Evolutionary conservation across 305 asterid genomes (phyloP), one percentile per base, ranked within the genome.

Genomic region (Withania somnifera): DNA sequence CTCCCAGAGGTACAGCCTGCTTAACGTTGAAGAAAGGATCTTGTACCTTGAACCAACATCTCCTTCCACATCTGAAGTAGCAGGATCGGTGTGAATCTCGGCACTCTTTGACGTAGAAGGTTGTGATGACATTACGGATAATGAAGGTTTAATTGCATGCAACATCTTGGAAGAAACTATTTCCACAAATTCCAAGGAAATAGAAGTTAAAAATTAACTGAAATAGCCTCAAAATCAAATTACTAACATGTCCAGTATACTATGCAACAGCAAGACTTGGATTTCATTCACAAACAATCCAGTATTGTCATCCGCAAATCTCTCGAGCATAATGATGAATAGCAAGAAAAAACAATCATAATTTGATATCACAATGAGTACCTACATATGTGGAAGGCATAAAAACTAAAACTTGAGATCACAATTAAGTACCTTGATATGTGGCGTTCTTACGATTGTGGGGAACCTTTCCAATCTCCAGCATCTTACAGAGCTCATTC

Each of bases 1-100:
- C 94, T 96, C 99, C 99, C 99, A 96, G 56, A 96, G 92, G 86
- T 89, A 87, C 73, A 96, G 87, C 89, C 94, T 94, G 53, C 92
- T 98, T 83, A 96, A 89, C 7, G 94, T 93, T 63, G 99, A 96
- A 47, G 99, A 94, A 81, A 96, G 94, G 79, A 82, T 93, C 84
- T 80, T 91, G 64, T 97, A 88, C 89, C 94, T 90, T 81, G 88
- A 84, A 82, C 87, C 90, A 87, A 92, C 51, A 66, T 90, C 97
- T 79, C 87, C 91, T 81, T 93, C 92, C 57, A 86, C 89, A 28
- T 90, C 91, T 67, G 89, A 67, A 40, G 82, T 45, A 60, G 88
- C 86, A 11, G 92, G 90, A 88, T 91, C 94, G 64, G 86, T 87
- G 38, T 85, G 87, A 79, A 64, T 45, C 45, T 69, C 93, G 1